Evolutionary conservation across 2,329 filamentous ascomycete genomes (phyloP).

Genomic region (Phaeosphaeriaceae sp.): DNA sequence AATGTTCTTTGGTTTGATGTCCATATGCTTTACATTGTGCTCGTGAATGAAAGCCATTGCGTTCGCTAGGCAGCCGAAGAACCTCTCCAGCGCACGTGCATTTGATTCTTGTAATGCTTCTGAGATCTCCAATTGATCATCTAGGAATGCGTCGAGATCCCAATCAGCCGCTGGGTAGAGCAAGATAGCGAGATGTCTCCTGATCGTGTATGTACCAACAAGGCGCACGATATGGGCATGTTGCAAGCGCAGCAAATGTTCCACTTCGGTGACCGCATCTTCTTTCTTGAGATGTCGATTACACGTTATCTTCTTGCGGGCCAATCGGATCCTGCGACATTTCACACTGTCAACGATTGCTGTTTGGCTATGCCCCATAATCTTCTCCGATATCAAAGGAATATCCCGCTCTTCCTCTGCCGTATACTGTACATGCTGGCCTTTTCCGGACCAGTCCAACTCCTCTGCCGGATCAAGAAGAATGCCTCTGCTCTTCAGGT

Average conservation of each 20-base stretch:
- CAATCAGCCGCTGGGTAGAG: constrained; percentile 27
- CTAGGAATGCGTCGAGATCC: constrained; percentile 24
- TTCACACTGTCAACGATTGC: constrained; percentile 26
- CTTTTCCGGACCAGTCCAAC: constrained; percentile 17
- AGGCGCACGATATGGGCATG: constrained; percentile 29
- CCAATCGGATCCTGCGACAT: constrained; percentile 22
- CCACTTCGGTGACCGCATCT: constrained; percentile 27
- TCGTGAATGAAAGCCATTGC: constrained; percentile 23
- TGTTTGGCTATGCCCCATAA: constrained; percentile 9
- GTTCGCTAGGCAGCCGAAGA: constrained; percentile 18
- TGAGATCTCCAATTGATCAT: not conserved
- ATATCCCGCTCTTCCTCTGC: constrained; percentile 1
- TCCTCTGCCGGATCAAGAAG: constrained; percentile 7
- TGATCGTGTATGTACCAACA: constrained; percentile 23
- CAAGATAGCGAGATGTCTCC: constrained; percentile 21
- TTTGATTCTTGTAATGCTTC: not conserved
- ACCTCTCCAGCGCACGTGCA: not conserved
- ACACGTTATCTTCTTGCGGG: constrained; percentile 27
- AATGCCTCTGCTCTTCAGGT: constrained; percentile 3
- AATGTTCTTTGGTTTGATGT: constrained; percentile 35
- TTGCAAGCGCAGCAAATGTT: constrained; percentile 19
- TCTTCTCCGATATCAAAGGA: constrained; percentile 1
- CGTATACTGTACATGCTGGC: constrained; percentile 19
- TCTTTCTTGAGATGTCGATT: constrained; percentile 17
- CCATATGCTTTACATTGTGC: constrained; percentile 28